Evolutionary conservation across 2,329 filamentous ascomycete species (phyloP), one percentile per base, ranked within the genome.

Genomic region (Arthrocladium fulminans): DNA sequence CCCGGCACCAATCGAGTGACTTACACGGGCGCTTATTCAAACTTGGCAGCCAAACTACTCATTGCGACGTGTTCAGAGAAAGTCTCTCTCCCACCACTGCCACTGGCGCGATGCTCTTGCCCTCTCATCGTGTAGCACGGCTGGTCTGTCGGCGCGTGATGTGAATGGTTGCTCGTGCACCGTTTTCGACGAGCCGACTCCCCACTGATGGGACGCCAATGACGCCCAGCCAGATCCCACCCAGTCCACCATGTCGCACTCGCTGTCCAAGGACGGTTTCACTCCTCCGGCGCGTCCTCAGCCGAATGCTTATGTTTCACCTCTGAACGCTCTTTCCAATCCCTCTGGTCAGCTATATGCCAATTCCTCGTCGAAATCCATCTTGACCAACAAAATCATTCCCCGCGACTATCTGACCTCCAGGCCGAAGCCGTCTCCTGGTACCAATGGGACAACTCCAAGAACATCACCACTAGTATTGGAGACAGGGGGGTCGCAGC

Each of bases 401-500:
- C 60, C 65, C 45, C 60, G 64, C 48, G 63, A 67, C 54, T 65
- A 64, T 54, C 45, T 65, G 53, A 56, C 53, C 46, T 52, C 61
- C 47, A 60, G 60, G 53, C 57, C 62, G 23, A 50, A 45, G 27
- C 45, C 53, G 15, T n/a, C 45, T 27, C 38, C 35, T 32, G 30
- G 41, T 29, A 12, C 43, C 22, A 42, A 42, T 42, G 39, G 39
- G 22, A 42, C 19, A 10, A 25, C n/a, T 6, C 13, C 20, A 6
- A 42, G 39, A 25, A 6, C 29, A 22, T 22, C 37, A 23, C 37
- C 15, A 32, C 8, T 22, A 42, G 37, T 32, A 32, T 32, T 22
- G 19, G 29, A 48, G 37, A 48, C 37, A 19, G 19, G 25, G 24
- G 17, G 9, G 3, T 24, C 17, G 7, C 22, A n/a, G 5, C 15